Evolutionary conservation across 129 eudicot species (phyloP).

Genomic region (Solidago caesia): DNA sequence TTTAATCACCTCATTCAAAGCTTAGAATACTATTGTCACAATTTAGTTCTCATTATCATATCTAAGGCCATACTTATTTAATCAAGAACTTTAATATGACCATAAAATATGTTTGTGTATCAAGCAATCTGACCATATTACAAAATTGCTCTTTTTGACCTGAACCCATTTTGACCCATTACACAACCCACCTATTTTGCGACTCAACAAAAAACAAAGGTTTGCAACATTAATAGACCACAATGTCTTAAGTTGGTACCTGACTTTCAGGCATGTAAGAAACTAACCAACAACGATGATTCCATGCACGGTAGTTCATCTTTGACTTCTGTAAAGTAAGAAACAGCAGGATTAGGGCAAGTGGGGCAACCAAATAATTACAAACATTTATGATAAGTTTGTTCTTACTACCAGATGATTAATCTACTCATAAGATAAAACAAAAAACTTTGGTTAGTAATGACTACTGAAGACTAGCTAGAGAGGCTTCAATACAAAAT

Average conservation of each 20-base stretch:
- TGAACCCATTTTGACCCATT: not conserved
- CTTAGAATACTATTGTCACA: not conserved
- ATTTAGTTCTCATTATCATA: not conserved
- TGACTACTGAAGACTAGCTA: not conserved
- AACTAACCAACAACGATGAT: slow-evolving; percentile 85
- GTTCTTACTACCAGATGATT: not conserved
- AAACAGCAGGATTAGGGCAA: slow-evolving; percentile 17
- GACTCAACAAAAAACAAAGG: not conserved
- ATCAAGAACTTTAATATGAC: not conserved
- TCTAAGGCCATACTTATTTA: not conserved
- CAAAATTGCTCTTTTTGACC: not conserved
- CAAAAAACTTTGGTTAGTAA: not conserved
- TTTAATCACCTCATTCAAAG: not conserved
- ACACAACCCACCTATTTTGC: not conserved
- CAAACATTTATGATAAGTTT: slow-evolving; percentile 1
- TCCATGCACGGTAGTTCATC: slow-evolving; percentile 98
- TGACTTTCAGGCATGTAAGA: slow-evolving; percentile 64
- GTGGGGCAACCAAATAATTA: slow-evolving; percentile 3
- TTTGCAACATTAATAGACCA: slow-evolving; percentile 9
- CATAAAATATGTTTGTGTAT: not conserved
- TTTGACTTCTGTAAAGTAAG: slow-evolving; percentile 62
- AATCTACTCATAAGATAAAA: slow-evolving; percentile 13
- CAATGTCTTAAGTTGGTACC: slow-evolving; percentile 40
- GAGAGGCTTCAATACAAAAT: not conserved
- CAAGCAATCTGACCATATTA: not conserved